Percentiles rank a stretch among this genome's conserved stretches.
These are phyloP conservation scores for Ogataea neopini DNA, from an alignment of 805 yeast species.

Conservation along the genomic window DNA sequence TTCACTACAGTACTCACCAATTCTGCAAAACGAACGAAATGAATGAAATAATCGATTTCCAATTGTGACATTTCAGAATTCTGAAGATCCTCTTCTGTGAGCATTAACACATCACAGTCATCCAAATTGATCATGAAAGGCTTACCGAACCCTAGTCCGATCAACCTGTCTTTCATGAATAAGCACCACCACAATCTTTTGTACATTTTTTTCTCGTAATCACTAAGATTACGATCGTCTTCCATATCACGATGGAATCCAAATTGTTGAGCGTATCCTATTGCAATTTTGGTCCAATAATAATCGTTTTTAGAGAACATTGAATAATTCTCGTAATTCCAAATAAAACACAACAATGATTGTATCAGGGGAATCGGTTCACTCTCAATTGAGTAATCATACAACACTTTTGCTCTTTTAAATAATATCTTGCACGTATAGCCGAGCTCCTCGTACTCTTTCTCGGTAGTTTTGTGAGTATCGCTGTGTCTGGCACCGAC, in stretches of 20 bases:
- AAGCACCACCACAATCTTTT: slow-evolving; percentile 66
- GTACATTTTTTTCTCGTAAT: slow-evolving; percentile 28
- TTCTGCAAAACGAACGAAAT: slow-evolving; percentile 65
- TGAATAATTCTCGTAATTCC: slow-evolving; percentile 28
- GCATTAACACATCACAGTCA: slow-evolving; percentile 77
- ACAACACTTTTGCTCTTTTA: slow-evolving; percentile 60
- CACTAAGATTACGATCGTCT: slow-evolving; percentile 11
- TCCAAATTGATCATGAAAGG: slow-evolving; percentile 68
- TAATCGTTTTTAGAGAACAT: slow-evolving; percentile 57
- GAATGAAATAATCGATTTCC: slow-evolving; percentile 60
- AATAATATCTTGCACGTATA: slow-evolving; percentile 34
- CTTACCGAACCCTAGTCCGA: slow-evolving; percentile 73
- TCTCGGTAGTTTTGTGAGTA: slow-evolving; percentile 53
- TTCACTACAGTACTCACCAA: slow-evolving; percentile 67
- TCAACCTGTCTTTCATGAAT: slow-evolving; percentile 67
- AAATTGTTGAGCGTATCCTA: slow-evolving; percentile 71
- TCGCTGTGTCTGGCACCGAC: slow-evolving; percentile 65
- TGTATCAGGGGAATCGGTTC: slow-evolving; percentile 66
- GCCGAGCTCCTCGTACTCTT: slow-evolving; percentile 46
- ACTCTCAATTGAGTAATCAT: slow-evolving; percentile 66
- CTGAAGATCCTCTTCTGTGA: slow-evolving; percentile 62
- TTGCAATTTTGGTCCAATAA: slow-evolving; percentile 74
- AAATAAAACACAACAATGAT: slow-evolving; percentile 42
- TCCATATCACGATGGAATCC: slow-evolving; percentile 61
- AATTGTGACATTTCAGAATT: slow-evolving; percentile 50